phyloP scores from a whole-genome alignment of 2,329 filamentous ascomycete genomes.

The Fusarium musae region DNA sequence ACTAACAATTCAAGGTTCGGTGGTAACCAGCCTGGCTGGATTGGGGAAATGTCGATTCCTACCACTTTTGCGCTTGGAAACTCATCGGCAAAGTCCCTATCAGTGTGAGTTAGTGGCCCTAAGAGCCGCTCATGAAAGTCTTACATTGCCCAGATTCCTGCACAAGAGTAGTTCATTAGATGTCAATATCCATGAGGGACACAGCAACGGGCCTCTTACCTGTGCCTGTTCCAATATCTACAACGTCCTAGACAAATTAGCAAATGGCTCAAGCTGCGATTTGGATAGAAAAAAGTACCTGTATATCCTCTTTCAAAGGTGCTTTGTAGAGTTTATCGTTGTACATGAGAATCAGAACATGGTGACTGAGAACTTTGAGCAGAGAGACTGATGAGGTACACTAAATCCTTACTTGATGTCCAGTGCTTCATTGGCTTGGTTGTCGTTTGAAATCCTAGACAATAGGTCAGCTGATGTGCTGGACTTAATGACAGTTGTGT shows the following conservation, averaged over 20 bases:
- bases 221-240: slow-evolving; percentile 23
- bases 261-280: rapidly evolving
- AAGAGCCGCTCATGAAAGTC: rapidly evolving
- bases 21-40: slow-evolving; percentile 15
- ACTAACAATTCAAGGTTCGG: slow-evolving; percentile 19
- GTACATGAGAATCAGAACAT: slow-evolving; percentile 1
- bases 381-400: rapidly evolving
- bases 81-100: slow-evolving; percentile 15
- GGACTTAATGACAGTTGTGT: rapidly evolving
- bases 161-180: rapidly evolving
- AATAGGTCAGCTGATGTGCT: rapidly evolving
- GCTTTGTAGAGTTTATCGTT: slow-evolving; percentile 3
- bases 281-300: not conserved
- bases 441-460: slow-evolving; percentile 12
- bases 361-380: not conserved
- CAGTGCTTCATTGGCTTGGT: slow-evolving; percentile 6
- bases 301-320: not conserved
- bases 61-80: slow-evolving; percentile 4
- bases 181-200: rapidly evolving
- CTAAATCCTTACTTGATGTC: slow-evolving; percentile 3
- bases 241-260: not conserved
- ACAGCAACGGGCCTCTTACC: not conserved
- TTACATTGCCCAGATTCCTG: slow-evolving; percentile 15
- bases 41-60: slow-evolving; percentile 15
- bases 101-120: not conserved